phyloP scores from a whole-genome alignment of 768 basidiomycete species.

The Tylopilus felleus region DNA sequence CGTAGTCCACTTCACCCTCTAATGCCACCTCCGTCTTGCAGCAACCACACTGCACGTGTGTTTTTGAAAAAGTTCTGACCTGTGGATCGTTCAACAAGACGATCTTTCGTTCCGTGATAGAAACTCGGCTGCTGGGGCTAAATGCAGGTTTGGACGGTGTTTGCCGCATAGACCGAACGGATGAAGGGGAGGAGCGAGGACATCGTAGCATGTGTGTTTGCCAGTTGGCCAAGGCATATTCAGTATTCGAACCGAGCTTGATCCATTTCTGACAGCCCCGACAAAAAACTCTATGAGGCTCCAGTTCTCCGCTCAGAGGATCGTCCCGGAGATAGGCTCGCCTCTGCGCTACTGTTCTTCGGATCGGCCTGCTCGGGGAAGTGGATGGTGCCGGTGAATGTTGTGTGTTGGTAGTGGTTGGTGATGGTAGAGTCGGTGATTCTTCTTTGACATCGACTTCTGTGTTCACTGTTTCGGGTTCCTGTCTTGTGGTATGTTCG shows the following conservation, averaged over 20 bases:
- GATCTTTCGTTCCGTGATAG: constrained; percentile 60
- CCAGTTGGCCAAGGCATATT: constrained; percentile 55
- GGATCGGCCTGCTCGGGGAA: constrained; percentile 20
- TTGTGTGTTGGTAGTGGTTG: not conserved
- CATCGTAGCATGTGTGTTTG: constrained; percentile 48
- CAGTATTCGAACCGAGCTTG: constrained; percentile 37
- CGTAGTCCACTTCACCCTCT: constrained; percentile 53
- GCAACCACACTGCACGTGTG: constrained; percentile 47
- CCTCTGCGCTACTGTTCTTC: constrained; percentile 39
- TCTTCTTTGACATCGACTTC: constrained; percentile 16
- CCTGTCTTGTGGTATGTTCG: constrained; percentile 17
- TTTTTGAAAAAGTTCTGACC: constrained; percentile 46
- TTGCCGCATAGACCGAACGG: constrained; percentile 13
- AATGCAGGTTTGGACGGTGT: constrained; percentile 17
- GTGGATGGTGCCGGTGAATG: not conserved
- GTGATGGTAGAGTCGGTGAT: constrained; percentile 1
- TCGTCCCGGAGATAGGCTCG: constrained; percentile 53
- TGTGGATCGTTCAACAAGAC: constrained; percentile 62
- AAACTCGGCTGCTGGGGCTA: constrained; percentile 58
- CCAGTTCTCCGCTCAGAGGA: constrained; percentile 46
- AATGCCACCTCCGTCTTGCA: constrained; percentile 48
- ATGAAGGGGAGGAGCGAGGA: constrained; percentile 38
- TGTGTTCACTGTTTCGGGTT: not conserved
- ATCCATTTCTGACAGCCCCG: constrained; percentile 64
- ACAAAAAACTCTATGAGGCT: constrained; percentile 54